phyloP scores from a whole-genome alignment of 768 basidiomycete genomes.

The Rubroboletus satanas region DNA sequence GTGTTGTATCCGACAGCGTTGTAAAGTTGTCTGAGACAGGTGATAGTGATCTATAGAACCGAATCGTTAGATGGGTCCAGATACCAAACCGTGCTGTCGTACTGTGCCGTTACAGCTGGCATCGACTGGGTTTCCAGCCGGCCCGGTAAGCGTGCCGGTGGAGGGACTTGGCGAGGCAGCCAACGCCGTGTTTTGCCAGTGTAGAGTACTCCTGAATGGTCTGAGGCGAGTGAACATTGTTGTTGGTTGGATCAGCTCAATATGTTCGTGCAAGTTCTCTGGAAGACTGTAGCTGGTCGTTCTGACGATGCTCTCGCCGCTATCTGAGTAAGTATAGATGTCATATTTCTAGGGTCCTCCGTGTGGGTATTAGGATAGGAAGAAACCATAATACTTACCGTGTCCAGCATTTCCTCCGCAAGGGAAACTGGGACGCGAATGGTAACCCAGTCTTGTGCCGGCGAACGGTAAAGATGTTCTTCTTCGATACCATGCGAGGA shows the following conservation, averaged over 20 bases:
- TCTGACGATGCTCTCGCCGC: constrained; percentile 54
- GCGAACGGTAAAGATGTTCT: constrained; percentile 47
- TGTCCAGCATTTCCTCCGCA: constrained; percentile 69
- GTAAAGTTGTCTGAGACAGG: constrained; percentile 54
- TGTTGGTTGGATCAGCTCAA: constrained; percentile 70
- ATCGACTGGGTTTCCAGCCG: constrained; percentile 40
- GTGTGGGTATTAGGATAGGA: not conserved
- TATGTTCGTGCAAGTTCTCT: constrained; percentile 49
- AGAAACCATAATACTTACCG: constrained; percentile 38
- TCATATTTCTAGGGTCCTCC: constrained; percentile 49
- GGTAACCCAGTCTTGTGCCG: constrained; percentile 68
- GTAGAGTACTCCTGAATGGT: constrained; percentile 40
- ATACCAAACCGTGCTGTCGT: not conserved
- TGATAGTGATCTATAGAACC: constrained; percentile 42
- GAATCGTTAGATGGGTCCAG: not conserved
- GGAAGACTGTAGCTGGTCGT: constrained; percentile 72
- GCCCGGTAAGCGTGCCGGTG: constrained; percentile 21
- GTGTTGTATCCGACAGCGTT: constrained; percentile 47
- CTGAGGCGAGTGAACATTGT: constrained; percentile 58
- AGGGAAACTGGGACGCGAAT: constrained; percentile 52
- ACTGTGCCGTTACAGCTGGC: constrained; percentile 43
- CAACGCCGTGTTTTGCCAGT: constrained; percentile 21
- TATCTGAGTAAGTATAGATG: constrained; percentile 52
- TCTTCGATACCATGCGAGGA: constrained; percentile 49
- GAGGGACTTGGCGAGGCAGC: not conserved